Evolutionary conservation across 2,329 filamentous ascomycete species (phyloP).

Genomic region (Tolypocladium tundrense): DNA sequence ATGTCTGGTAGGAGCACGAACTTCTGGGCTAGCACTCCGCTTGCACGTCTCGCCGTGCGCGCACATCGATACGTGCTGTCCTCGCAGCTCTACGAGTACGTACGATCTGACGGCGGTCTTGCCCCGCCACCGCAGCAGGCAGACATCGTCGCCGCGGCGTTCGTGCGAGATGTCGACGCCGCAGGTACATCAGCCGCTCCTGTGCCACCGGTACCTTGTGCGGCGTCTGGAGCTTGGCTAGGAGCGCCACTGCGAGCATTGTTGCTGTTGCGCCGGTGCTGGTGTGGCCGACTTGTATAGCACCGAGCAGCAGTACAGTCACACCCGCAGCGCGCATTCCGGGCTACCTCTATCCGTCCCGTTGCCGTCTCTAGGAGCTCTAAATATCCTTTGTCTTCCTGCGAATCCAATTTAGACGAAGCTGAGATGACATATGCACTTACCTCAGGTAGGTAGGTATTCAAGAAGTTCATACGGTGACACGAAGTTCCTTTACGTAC

Average conservation of each 20-base stretch:
- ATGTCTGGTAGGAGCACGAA: slow-evolving; percentile 58
- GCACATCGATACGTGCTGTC: background rate
- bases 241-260: background rate
- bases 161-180: background rate
- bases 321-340: background rate
- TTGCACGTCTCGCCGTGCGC: background rate
- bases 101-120: background rate
- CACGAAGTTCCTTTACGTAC: background rate
- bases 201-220: background rate
- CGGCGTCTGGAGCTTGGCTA: background rate
- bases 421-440: background rate
- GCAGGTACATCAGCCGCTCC: background rate
- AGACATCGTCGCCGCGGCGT: background rate
- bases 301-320: background rate
- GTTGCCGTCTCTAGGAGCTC: background rate
- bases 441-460: too few species aligned
- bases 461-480: background rate
- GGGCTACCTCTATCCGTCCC: background rate
- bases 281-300: background rate
- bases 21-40: background rate
- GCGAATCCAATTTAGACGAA: background rate
- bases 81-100: background rate
- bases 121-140: background rate
- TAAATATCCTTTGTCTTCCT: background rate
- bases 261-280: background rate